Base-by-base conservation (phyloP, 768 basidiomycete species). In the Russula dissimulans region DNA sequence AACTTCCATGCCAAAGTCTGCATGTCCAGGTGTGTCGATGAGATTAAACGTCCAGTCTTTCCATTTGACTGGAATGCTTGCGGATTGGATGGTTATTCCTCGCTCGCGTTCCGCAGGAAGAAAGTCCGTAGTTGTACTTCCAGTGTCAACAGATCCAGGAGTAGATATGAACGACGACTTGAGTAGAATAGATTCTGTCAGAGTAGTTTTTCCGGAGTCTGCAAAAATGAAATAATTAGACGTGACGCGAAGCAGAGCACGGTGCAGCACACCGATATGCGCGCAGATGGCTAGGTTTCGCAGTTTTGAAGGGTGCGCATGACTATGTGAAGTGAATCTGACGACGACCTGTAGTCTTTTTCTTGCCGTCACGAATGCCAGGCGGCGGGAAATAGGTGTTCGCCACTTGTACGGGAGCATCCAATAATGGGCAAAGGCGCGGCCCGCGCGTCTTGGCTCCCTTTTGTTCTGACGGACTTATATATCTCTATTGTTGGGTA, bases 1-100 rank as follows among this genome's bases (percentile, higher is more conserved):
- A 31, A 95, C 92, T 68, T 95, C 91, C 91, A 94, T 93, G n/a
- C 91, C 91, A 72, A 95, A 95, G 70, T 95, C 91, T 5, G 90
- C 92, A 73, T 95, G 91, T 39, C 91, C 91, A 15, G 91, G 91
- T 3, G 91, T 94, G 67, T 95, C 92, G 48, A 94, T 85, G 47
- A 95, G 80, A 69, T 93, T 95, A 72, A 89, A 87, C 1, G 80
- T 84, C 87, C 88, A 90, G 56, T 85, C 72, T 69, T 85, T 86
- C 91, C 91, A 92, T 68, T 81, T 79, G 42, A 91, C 88, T 3
- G 91, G 91, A 60, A 94, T 91, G 73, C 90, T 92, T 12, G 91
- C 92, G 22, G 90, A 91, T 68, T 94, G 92, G 60, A 95, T 90
- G 4, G 92, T 95, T 61, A 95, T 95, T 6, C 91, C 91, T 54